Evolutionary conservation across 164 flowering plant genomes (phyloP), one percentile per base, ranked within the genome.

Genomic region (Stephania japonica): DNA sequence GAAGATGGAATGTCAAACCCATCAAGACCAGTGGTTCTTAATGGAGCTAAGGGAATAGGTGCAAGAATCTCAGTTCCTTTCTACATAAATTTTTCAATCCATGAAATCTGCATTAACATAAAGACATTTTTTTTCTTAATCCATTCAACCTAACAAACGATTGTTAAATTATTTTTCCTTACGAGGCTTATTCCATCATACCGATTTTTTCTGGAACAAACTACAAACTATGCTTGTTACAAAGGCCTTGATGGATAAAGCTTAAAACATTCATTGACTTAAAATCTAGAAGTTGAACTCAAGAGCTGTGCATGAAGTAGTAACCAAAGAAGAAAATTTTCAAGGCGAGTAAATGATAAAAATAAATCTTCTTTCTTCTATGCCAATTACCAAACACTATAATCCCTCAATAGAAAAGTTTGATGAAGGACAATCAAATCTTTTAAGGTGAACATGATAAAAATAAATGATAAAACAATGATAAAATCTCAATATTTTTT

Each of bases 1-100:
- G 99, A 91, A 27, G 86, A 90, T 49, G 99, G 99, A 71, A 85
- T 88, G 78, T 93, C 99, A 83, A 93, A 91, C 69, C 99, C 98
- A 65, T 97, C 97, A 79, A 96, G 92, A 77, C 99, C 99, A 70
- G 99, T 96, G 19, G 97, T 96, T 81, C 88, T 90, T 65, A 93
- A 84, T 44, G 90, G 88, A 77, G 85, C 84, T 94, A 89, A 88
- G 67, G 99, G 99, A 44, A 95, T 97, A 67, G 99, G 99, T 77
- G 99, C 99, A 78, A 84, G 85, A 76, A 96, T 96, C 80, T 96
- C 92, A 80, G 94, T 93, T 66, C 98, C 97, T 81, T 88, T 93
- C 80, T 77, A 88, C 70, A 90, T 88, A 83, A 96, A 93, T 83
- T 96, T 96, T 76, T 96, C 97, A 98, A 96, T 89, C 98, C 99